A percentile compares a stretch with the other conserved stretches of the same genome.
phyloP scores from a whole-genome alignment of 1,284 basidiomycete genomes.

The Boletus smithii region DNA sequence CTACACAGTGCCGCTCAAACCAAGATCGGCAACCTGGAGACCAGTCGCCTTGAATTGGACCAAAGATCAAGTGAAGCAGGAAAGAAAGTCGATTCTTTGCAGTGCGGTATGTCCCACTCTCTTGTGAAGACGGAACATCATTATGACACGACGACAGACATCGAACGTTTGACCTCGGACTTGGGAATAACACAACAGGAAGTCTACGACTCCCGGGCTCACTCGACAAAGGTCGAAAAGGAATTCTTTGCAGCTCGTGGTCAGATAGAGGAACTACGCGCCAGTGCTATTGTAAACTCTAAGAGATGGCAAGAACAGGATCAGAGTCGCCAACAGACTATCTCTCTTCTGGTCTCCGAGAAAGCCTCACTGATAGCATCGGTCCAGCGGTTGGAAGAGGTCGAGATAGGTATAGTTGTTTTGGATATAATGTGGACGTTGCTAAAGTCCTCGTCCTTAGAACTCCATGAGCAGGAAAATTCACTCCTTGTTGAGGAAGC shows the following conservation, averaged over 20 bases:
- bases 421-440: neutral
- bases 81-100: conserved; percentile 15
- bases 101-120: conserved; percentile 17
- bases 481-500: conserved; percentile 44
- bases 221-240: conserved; percentile 18
- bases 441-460: conserved; percentile 34
- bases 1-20: conserved; percentile 20
- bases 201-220: conserved; percentile 5
- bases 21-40: conserved; percentile 20
- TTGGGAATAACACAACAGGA: conserved; percentile 18
- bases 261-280: conserved; percentile 21
- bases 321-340: conserved; percentile 60
- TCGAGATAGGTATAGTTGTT: conserved; percentile 46
- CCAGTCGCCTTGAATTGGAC: conserved; percentile 10
- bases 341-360: conserved; percentile 65
- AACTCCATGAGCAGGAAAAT: conserved; percentile 43
- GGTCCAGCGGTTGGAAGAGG: conserved; percentile 48
- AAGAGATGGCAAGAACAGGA: conserved; percentile 33
- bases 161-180: conserved; percentile 17
- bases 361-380: conserved; percentile 58
- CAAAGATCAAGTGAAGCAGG: conserved; percentile 10
- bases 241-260: conserved; percentile 21
- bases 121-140: neutral
- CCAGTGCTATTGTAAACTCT: conserved; percentile 12
- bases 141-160: conserved; percentile 19